Evolutionary conservation across 2,329 filamentous ascomycete species (phyloP).

Genomic region (Verticillium longisporum): DNA sequence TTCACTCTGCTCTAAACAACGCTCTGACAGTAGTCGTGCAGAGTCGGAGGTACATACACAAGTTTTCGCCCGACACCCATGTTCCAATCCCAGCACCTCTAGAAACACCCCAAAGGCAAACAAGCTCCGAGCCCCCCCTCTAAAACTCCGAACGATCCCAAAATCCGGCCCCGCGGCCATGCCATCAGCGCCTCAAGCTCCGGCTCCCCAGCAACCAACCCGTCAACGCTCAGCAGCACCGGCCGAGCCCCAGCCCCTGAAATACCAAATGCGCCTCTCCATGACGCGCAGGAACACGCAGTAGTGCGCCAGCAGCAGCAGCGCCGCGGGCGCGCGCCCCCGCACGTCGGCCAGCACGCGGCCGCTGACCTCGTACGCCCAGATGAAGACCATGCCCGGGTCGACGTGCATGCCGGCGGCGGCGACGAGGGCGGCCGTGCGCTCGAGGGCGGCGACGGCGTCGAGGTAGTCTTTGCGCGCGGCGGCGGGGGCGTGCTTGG

Average conservation of each 20-base stretch:
- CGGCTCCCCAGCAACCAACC: neutral
- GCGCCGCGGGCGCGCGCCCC: constrained; percentile 13
- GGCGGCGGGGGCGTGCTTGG: neutral
- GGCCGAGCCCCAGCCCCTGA: constrained; percentile 17
- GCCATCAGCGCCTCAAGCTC: neutral
- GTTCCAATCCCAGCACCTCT: too few relatives aligned
- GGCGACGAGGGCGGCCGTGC: constrained; percentile 11
- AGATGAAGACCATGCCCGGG: constrained; percentile 14
- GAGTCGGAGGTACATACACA: too few relatives aligned
- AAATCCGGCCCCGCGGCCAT: neutral
- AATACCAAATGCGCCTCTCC: constrained; percentile 18
- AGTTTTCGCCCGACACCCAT: too few relatives aligned
- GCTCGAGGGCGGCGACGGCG: constrained; percentile 12
- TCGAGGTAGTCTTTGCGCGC: constrained; percentile 13
- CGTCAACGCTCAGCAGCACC: constrained; percentile 13
- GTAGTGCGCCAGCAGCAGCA: constrained; percentile 18
- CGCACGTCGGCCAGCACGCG: constrained; percentile 18
- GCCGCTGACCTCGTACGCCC: constrained; percentile 18
- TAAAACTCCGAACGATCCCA: neutral
- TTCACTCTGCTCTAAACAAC: too few relatives aligned
- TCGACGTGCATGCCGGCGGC: constrained; percentile 16
- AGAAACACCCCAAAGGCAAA: neutral
- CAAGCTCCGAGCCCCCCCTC: neutral
- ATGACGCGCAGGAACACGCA: constrained; percentile 15
- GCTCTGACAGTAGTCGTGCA: too few relatives aligned